Evolutionary conservation across 2,329 filamentous ascomycete genomes (phyloP).

Genomic region (Fusarium citri): DNA sequence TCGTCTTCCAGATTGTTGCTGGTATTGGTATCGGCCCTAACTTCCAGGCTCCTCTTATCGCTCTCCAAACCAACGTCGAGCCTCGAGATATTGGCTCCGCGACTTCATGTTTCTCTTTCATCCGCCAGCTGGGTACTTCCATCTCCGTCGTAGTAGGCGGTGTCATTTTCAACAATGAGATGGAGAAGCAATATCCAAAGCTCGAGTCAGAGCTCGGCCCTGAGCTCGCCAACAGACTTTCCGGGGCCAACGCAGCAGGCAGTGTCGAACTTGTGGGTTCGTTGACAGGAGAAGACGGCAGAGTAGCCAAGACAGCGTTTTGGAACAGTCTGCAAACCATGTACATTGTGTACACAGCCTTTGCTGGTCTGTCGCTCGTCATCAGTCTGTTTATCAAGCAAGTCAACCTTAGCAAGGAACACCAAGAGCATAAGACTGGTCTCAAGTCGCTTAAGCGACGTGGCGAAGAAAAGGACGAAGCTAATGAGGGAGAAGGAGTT

Average conservation of each 20-base stretch:
- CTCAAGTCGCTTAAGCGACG: conserved; percentile 56
- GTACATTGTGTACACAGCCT: conserved; percentile 67
- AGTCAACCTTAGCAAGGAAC: conserved; percentile 64
- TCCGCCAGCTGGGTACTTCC: conserved; percentile 75
- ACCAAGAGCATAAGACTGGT: conserved; percentile 70
- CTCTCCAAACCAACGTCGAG: conserved; percentile 72
- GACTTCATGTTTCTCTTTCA: conserved; percentile 74
- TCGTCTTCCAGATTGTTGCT: conserved; percentile 71
- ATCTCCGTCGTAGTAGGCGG: conserved; percentile 78
- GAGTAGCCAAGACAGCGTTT: conserved; percentile 59
- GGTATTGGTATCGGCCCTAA: conserved; percentile 75
- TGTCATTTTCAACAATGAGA: conserved; percentile 83
- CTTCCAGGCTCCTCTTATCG: conserved; percentile 76
- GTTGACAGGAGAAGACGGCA: conserved; percentile 60
- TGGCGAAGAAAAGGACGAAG: conserved; percentile 38
- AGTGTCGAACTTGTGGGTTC: conserved; percentile 68
- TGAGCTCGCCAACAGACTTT: conserved; percentile 62
- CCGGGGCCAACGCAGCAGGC: conserved; percentile 70
- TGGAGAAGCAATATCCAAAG: conserved; percentile 65
- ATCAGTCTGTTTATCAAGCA: conserved; percentile 62
- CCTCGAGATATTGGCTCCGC: conserved; percentile 75
- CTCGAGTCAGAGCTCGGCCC: conserved; percentile 64
- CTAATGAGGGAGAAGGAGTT: conserved; percentile 5
- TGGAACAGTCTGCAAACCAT: conserved; percentile 64
- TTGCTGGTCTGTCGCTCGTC: conserved; percentile 61